Conservation (phyloP, 2,329 filamentous ascomycete species). For the Talaromyces pinophilus region DNA sequence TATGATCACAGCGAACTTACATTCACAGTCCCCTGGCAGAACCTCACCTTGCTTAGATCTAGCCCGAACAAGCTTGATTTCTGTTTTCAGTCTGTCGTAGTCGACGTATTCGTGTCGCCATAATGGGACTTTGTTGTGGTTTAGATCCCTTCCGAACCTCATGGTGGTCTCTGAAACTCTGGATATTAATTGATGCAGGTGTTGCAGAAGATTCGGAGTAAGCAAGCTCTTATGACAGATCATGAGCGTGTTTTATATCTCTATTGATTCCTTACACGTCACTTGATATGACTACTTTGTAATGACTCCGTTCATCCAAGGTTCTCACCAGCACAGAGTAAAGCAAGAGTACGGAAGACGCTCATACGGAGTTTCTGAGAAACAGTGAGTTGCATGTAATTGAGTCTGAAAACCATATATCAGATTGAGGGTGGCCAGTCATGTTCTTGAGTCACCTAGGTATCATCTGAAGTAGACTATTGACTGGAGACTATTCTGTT, state of each 20-base stretch:
- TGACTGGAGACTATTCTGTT: neutral
- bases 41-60: neutral
- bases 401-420: neutral
- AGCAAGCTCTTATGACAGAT: neutral
- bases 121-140: neutral
- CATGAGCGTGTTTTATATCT: neutral
- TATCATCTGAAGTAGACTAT: neutral
- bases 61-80: neutral
- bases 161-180: neutral
- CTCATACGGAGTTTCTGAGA: neutral
- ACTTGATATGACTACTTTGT: neutral
- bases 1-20: neutral
- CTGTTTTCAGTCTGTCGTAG: conserved; percentile 5
- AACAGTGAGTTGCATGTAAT: neutral
- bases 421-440: neutral
- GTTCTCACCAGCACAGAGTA: neutral
- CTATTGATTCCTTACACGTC: neutral
- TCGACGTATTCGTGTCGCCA: neutral
- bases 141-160: conserved; percentile 1
- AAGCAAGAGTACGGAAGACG: neutral
- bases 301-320: neutral
- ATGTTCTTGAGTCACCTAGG: neutral
- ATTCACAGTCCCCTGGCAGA: neutral
- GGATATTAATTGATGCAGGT: neutral
- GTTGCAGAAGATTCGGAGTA: neutral